Conservation (phyloP, 2,329 filamentous ascomycete genomes). For the Pseudopyrenochaeta lycopersici region DNA sequence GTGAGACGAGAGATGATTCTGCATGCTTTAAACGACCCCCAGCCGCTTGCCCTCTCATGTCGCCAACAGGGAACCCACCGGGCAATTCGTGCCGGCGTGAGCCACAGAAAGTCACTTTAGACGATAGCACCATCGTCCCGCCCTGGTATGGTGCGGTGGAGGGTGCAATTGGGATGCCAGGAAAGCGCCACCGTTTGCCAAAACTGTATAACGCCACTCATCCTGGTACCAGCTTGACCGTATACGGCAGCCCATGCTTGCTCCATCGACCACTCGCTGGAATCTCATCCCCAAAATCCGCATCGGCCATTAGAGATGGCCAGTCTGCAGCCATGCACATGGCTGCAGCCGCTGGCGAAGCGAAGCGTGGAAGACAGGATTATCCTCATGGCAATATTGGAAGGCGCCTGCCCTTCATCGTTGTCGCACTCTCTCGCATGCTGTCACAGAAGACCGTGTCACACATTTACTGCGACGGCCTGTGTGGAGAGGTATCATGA, state of each 20-base stretch:
- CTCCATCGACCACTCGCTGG: slow-evolving; percentile 16
- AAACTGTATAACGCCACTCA: slow-evolving; percentile 36
- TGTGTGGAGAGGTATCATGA: slow-evolving; percentile 6
- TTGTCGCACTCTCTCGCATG: slow-evolving; percentile 10
- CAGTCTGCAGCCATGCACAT: slow-evolving; percentile 19
- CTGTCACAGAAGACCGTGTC: slow-evolving; percentile 8
- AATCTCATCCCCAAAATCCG: slow-evolving; percentile 19
- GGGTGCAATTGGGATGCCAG: slow-evolving; percentile 24
- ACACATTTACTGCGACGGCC: not conserved
- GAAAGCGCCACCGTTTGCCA: slow-evolving; percentile 22
- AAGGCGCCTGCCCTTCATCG: slow-evolving; percentile 19
- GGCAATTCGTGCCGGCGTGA: slow-evolving; percentile 16
- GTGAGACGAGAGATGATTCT: slow-evolving; percentile 41
- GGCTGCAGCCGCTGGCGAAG: slow-evolving; percentile 32
- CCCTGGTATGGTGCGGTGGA: slow-evolving; percentile 12
- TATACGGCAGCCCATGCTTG: slow-evolving; percentile 8
- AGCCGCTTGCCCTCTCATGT: slow-evolving; percentile 33
- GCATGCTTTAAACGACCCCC: slow-evolving; percentile 31
- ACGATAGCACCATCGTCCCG: slow-evolving; percentile 27
- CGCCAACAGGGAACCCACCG: slow-evolving; percentile 22
- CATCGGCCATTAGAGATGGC: slow-evolving; percentile 25
- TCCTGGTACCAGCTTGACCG: slow-evolving; percentile 22
- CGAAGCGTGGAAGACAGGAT: slow-evolving; percentile 20
- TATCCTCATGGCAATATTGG: slow-evolving; percentile 25
- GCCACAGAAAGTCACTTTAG: slow-evolving; percentile 4